phyloP scores from a whole-genome alignment of 176 grass and related monocot genomes.

The Echinochloa phyllopogon region DNA sequence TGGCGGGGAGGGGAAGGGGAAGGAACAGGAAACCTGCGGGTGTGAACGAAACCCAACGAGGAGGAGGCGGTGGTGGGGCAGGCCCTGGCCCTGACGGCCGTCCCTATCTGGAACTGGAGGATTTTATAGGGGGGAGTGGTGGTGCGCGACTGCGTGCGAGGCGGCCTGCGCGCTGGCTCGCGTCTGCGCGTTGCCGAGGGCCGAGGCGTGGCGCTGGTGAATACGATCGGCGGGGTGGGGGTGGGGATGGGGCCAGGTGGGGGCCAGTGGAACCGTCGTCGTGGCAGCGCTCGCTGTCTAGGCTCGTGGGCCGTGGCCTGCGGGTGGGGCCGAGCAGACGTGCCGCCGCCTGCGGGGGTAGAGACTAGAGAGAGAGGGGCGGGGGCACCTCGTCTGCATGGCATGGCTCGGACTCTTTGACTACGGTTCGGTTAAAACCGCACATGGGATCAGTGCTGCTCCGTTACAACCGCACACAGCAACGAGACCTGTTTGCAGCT shows the following conservation, averaged over 20 bases:
- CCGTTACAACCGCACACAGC: background rate
- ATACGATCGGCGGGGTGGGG: background rate
- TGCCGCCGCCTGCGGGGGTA: background rate
- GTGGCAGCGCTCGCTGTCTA: background rate
- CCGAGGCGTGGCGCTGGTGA: background rate
- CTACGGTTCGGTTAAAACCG: conserved; percentile 16
- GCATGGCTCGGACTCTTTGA: background rate
- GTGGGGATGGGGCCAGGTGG: background rate
- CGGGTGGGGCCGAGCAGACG: background rate
- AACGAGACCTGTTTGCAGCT: background rate
- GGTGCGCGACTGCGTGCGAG: background rate
- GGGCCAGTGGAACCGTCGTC: background rate
- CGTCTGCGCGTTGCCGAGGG: conserved; percentile 23
- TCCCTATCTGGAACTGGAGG: conserved; percentile 34
- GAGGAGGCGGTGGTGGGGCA: background rate
- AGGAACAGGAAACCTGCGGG: conserved; percentile 39
- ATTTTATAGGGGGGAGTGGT: conserved; percentile 32
- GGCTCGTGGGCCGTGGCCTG: background rate
- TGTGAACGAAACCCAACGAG: conserved; percentile 49
- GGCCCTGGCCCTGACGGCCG: background rate
- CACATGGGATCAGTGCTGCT: background rate
- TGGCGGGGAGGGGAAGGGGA: background rate
- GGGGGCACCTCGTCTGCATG: background rate
- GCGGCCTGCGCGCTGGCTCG: background rate
- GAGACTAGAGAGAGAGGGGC: too few relatives aligned